These are phyloP conservation scores for Tripterygium wilfordii DNA, from an alignment of 177 flowering plant species.

Conservation along the genomic window DNA sequence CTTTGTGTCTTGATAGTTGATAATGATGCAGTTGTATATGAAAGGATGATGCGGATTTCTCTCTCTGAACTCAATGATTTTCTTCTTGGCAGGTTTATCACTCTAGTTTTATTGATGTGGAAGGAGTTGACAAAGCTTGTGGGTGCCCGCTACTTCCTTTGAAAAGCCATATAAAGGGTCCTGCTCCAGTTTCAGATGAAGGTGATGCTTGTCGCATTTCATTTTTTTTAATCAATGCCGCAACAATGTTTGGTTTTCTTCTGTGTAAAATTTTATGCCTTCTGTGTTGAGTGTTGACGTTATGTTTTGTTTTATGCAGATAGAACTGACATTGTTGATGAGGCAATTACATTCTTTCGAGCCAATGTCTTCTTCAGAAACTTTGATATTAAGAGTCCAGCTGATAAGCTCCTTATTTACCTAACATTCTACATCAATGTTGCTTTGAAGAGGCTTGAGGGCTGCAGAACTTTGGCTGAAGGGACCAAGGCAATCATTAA, in stretches of 20 bases:
- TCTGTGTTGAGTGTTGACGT: background rate
- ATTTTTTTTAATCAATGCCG: too few species aligned
- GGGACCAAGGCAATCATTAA: constrained; percentile 98
- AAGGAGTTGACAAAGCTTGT: constrained; percentile 81
- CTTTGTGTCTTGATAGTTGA: background rate
- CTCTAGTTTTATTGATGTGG: constrained; percentile 89
- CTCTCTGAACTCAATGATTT: too few species aligned
- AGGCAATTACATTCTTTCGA: constrained; percentile 94
- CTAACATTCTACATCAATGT: constrained; percentile 88
- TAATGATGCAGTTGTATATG: background rate
- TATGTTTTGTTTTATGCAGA: constrained; percentile 32
- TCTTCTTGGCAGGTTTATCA: constrained; percentile 65
- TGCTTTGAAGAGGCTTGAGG: constrained; percentile 93
- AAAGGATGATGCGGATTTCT: too few species aligned
- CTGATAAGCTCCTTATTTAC: constrained; percentile 96
- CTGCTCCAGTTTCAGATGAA: constrained; percentile 90
- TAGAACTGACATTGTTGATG: constrained; percentile 85
- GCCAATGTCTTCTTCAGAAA: constrained; percentile 98
- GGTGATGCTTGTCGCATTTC: constrained; percentile 39
- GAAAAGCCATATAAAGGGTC: constrained; percentile 97
- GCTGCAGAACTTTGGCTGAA: constrained; percentile 96
- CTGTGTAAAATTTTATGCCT: background rate
- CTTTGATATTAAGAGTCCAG: constrained; percentile 86
- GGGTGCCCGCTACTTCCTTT: constrained; percentile 96
- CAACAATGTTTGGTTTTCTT: background rate